Evolutionary conservation across 2,329 filamentous ascomycete species (phyloP).

Genomic region (Hypoxylon sp.): DNA sequence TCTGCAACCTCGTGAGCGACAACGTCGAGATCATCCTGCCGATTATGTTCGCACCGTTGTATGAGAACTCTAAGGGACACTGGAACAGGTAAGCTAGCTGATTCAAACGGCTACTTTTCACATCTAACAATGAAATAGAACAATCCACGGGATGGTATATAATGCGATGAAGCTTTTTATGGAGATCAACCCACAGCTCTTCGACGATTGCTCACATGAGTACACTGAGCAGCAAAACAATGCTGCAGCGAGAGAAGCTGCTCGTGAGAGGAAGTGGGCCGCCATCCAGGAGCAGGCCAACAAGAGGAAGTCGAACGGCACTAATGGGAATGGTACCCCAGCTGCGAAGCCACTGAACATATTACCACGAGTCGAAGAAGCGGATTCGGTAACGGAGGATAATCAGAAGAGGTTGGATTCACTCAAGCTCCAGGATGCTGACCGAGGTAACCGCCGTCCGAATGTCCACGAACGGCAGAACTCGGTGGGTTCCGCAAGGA

Average conservation of each 20-base stretch:
- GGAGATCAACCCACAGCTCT: slow-evolving; percentile 99
- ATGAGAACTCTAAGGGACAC: slow-evolving; percentile 98
- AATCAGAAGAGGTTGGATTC: slow-evolving; percentile 91
- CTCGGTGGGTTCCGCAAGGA: slow-evolving; percentile 69
- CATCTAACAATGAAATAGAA: slow-evolving; percentile 70
- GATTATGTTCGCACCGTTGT: slow-evolving; percentile 98
- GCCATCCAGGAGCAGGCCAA: slow-evolving; percentile 85
- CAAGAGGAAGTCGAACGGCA: slow-evolving; percentile 68
- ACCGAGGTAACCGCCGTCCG: slow-evolving; percentile 68
- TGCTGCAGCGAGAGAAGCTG: slow-evolving; percentile 84
- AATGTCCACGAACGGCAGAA: slow-evolving; percentile 71
- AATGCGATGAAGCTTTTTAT: slow-evolving; percentile 99
- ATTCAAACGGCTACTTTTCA: neutral
- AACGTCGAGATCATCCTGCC: slow-evolving; percentile 98
- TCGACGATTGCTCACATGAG: slow-evolving; percentile 98
- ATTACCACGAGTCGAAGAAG: slow-evolving; percentile 76
- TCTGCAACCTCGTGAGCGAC: slow-evolving; percentile 98
- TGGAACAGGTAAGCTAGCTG: slow-evolving; percentile 86
- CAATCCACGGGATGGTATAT: slow-evolving; percentile 99
- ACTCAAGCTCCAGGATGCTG: slow-evolving; percentile 88
- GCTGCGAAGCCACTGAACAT: slow-evolving; percentile 60
- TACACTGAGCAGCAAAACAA: slow-evolving; percentile 97
- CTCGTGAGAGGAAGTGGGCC: slow-evolving; percentile 91
- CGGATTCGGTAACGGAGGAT: slow-evolving; percentile 84
- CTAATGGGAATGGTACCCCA: slow-evolving; percentile 54